Evolutionary conservation across 192 early-diverging fungal species (phyloP).

Genomic region (Umbelopsis sp.): DNA sequence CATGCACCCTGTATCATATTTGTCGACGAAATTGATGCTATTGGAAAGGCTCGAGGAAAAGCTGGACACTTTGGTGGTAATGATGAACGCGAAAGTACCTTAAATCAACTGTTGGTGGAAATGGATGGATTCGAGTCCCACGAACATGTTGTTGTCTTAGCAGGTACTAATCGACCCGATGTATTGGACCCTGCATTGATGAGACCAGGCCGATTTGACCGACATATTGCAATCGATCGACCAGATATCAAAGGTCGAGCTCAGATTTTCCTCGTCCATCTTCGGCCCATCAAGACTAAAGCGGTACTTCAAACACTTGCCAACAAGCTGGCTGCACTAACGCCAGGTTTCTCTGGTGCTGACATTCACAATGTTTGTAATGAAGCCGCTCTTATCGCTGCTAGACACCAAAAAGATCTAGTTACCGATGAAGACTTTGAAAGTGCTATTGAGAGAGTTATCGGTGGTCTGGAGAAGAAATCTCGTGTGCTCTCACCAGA

Average conservation of each 20-base stretch:
- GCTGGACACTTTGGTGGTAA: constrained; percentile 89
- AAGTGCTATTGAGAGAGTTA: constrained; percentile 96
- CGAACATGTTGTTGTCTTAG: constrained; percentile 93
- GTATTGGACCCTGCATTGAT: constrained; percentile 95
- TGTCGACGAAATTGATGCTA: constrained; percentile 99
- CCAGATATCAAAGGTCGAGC: constrained; percentile 96
- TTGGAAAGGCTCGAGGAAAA: constrained; percentile 95
- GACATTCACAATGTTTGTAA: constrained; percentile 99
- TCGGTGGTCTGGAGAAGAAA: constrained; percentile 98
- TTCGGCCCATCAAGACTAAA: constrained; percentile 88
- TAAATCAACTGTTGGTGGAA: constrained; percentile 98
- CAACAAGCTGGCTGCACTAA: constrained; percentile 90
- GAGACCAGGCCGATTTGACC: constrained; percentile 97
- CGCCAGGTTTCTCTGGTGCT: constrained; percentile 98
- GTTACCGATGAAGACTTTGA: constrained; percentile 94
- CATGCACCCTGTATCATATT: constrained; percentile 98
- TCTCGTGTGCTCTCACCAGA: constrained; percentile 91
- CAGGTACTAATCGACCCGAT: constrained; percentile 97
- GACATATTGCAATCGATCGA: constrained; percentile 95
- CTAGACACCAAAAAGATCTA: constrained; percentile 74
- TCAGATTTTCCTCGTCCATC: constrained; percentile 96
- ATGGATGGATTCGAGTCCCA: constrained; percentile 96
- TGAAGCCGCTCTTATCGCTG: constrained; percentile 97
- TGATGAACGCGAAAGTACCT: constrained; percentile 96
- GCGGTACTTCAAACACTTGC: constrained; percentile 79